phyloP scores from a whole-genome alignment of 2,329 filamentous ascomycete genomes.

The Colletotrichum siamense region DNA sequence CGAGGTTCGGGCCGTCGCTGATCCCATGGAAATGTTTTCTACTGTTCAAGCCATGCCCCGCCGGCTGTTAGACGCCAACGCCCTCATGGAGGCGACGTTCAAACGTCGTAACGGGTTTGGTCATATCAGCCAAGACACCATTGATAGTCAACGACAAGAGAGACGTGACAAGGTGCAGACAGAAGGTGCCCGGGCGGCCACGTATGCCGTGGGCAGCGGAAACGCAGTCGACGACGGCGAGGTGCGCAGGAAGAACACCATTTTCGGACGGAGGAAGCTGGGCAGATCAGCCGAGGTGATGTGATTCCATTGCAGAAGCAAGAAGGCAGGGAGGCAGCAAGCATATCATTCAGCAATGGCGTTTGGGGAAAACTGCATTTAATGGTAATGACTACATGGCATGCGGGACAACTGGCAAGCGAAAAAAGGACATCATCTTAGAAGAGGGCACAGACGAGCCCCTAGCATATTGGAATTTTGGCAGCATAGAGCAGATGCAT shows the following conservation, averaged over 20 bases:
- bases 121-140: slow-evolving; percentile 79
- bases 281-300: slow-evolving; percentile 11
- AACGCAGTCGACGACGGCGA: slow-evolving; percentile 39
- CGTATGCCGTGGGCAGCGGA: slow-evolving; percentile 29
- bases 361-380: slow-evolving; percentile 20
- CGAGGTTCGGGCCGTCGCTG: slow-evolving; percentile 79
- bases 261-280: slow-evolving; percentile 50
- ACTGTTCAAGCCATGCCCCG: slow-evolving; percentile 89
- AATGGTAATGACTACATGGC: slow-evolving; percentile 26
- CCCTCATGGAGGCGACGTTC: slow-evolving; percentile 83
- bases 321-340: not conserved
- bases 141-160: slow-evolving; percentile 78
- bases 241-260: slow-evolving; percentile 45
- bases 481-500: not conserved
- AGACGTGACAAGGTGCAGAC: slow-evolving; percentile 61
- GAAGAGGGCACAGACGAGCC: not conserved
- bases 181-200: slow-evolving; percentile 35
- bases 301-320: not conserved
- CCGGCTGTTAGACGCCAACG: slow-evolving; percentile 80
- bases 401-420: slow-evolving; percentile 11
- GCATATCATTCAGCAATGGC: slow-evolving; percentile 20
- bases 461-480: slow-evolving; percentile 4
- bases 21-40: slow-evolving; percentile 96
- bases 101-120: slow-evolving; percentile 80
- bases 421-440: slow-evolving; percentile 4